Evolutionary conservation across 805 yeast species (phyloP).

Genomic region (Metschnikowia gelsemii): DNA sequence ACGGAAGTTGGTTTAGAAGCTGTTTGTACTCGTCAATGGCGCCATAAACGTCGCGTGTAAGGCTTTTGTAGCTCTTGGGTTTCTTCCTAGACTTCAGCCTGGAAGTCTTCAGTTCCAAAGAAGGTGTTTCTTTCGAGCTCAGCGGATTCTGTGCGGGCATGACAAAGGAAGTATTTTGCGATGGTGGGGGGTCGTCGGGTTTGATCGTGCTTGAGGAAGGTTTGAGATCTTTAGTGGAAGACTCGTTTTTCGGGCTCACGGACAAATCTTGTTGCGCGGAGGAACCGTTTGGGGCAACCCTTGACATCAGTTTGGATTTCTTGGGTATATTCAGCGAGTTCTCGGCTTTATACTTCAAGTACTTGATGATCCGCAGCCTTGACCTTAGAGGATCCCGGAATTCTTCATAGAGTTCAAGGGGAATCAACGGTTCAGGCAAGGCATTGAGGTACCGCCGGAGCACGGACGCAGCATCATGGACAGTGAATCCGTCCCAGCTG

Average conservation of each 20-base stretch:
- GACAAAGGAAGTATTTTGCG: too few relatives aligned
- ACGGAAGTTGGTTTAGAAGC: slow-evolving; percentile 69
- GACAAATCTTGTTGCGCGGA: not conserved
- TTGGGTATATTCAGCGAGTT: slow-evolving; percentile 17
- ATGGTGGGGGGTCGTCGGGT: not conserved
- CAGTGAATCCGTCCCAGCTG: slow-evolving; percentile 90
- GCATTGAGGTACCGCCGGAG: slow-evolving; percentile 83
- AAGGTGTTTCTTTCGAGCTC: not conserved
- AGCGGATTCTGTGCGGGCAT: too few relatives aligned
- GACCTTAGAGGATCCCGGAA: slow-evolving; percentile 74
- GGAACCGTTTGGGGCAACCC: not conserved
- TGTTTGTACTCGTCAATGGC: slow-evolving; percentile 71
- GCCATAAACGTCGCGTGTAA: slow-evolving; percentile 61
- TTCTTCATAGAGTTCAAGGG: slow-evolving; percentile 67
- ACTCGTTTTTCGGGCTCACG: not conserved
- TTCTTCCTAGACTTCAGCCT: slow-evolving; percentile 24
- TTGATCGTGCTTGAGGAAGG: not conserved
- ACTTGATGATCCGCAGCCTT: slow-evolving; percentile 63
- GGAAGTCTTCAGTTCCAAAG: not conserved
- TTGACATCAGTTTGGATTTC: not conserved
- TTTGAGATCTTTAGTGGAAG: not conserved
- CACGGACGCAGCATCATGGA: slow-evolving; percentile 94
- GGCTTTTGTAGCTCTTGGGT: slow-evolving; percentile 52
- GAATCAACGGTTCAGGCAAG: slow-evolving; percentile 89
- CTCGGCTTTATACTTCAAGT: slow-evolving; percentile 59